Conservation (phyloP, 75 land plant genomes). For the Selaginella moellendorffii region DNA sequence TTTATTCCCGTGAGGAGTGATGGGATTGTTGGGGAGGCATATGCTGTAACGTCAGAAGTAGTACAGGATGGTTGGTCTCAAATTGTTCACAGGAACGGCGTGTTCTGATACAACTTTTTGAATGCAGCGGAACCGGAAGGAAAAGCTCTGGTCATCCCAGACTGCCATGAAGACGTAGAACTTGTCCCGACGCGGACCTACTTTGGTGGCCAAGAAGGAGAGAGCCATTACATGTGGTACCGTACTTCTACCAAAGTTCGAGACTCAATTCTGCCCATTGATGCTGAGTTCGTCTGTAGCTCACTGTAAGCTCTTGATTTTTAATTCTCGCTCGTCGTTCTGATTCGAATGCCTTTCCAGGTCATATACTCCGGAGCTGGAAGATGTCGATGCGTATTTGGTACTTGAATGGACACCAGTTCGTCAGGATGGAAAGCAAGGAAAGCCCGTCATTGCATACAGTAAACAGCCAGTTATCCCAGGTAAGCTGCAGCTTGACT, state of each 20-base stretch:
- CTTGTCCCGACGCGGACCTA: conserved; percentile 54
- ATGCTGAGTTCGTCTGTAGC: conserved; percentile 12
- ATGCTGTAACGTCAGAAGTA: conserved; percentile 39
- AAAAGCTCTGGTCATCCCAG: conserved; percentile 45
- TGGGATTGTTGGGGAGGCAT: conserved; percentile 43
- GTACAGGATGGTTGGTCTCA: conserved; percentile 51
- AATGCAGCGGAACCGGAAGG: conserved; percentile 66
- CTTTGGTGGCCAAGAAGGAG: conserved; percentile 75
- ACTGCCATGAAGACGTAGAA: conserved; percentile 56
- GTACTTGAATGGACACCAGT: conserved; percentile 71
- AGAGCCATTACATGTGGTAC: conserved; percentile 71
- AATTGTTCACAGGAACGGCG: neutral
- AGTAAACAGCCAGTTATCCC: conserved; percentile 48
- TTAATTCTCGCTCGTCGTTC: neutral
- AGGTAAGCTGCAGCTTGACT: conserved; percentile 20
- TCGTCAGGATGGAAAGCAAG: conserved; percentile 65
- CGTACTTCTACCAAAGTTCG: conserved; percentile 27
- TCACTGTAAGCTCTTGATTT: conserved; percentile 4
- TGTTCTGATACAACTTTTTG: conserved; percentile 7
- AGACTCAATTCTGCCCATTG: conserved; percentile 28
- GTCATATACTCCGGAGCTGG: conserved; percentile 62
- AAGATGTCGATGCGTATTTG: conserved; percentile 77
- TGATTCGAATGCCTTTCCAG: conserved; percentile 23
- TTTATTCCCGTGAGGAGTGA: conserved; percentile 72
- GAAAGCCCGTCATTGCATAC: conserved; percentile 55